Evolutionary conservation across 345 rosid species (phyloP).

Genomic region (Rhizophora mangle): DNA sequence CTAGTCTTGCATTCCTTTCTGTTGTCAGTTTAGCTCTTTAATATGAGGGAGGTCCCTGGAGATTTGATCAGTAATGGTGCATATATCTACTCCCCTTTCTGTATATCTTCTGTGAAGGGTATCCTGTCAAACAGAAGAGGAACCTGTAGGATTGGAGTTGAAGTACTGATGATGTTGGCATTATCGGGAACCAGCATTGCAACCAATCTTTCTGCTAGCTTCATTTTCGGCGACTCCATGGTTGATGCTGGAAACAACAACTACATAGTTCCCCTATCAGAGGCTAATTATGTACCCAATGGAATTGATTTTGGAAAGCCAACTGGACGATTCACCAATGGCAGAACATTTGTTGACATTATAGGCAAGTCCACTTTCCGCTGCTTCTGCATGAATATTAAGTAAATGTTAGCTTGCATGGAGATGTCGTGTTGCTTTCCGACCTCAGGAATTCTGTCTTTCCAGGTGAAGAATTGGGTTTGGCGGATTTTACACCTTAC

Average conservation of each 20-base stretch:
- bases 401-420: no score
- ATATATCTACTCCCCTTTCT: not conserved
- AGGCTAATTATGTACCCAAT: constrained; percentile 57
- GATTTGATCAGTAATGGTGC: not conserved
- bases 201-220: constrained; percentile 38
- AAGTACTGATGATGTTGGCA: constrained; percentile 7
- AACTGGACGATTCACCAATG: constrained; percentile 78
- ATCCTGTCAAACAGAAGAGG: constrained; percentile 3
- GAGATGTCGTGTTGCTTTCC: not conserved
- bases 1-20: no score
- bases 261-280: constrained; percentile 57
- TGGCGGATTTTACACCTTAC: constrained; percentile 50
- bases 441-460: not conserved
- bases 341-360: constrained; percentile 67
- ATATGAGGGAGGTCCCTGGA: not conserved
- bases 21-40: no score
- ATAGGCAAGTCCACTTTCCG: constrained; percentile 36
- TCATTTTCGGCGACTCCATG: constrained; percentile 73
- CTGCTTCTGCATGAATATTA: not conserved
- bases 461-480: constrained; percentile 49
- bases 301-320: constrained; percentile 75
- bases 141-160: not conserved
- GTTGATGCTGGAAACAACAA: constrained; percentile 82
- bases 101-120: constrained; percentile 8
- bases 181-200: constrained; percentile 22